phyloP scores from a whole-genome alignment of 202 grass and related monocot genomes.

The Tripidium arundinaceum region DNA sequence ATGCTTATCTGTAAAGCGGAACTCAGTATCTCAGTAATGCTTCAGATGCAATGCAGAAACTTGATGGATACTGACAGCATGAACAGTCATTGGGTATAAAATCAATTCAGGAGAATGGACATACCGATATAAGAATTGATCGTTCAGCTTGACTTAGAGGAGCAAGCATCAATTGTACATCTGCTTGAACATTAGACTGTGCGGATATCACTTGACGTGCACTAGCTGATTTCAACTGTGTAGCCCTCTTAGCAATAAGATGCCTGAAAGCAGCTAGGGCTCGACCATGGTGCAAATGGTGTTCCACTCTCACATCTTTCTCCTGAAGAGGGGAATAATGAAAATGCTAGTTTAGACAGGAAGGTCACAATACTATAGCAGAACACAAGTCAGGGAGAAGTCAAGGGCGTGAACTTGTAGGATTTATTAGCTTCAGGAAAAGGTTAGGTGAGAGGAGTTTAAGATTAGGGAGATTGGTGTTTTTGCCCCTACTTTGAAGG shows the following conservation, averaged over 20 bases:
- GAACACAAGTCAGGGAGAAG: neutral
- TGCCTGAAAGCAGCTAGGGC: slow-evolving; percentile 84
- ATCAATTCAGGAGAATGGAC: slow-evolving; percentile 31
- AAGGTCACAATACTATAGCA: neutral
- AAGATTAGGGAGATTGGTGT: neutral
- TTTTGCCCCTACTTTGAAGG: neutral
- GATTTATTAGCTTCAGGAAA: slow-evolving; percentile 24
- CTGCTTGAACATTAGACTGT: slow-evolving; percentile 70
- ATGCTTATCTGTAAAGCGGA: neutral
- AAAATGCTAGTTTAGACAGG: slow-evolving; percentile 2
- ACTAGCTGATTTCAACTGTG: slow-evolving; percentile 70
- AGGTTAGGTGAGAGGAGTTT: neutral
- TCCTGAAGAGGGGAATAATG: slow-evolving; percentile 50
- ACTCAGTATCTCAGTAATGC: neutral
- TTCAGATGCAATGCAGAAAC: neutral
- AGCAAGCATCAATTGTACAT: slow-evolving; percentile 75
- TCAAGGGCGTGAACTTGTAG: neutral
- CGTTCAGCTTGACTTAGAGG: slow-evolving; percentile 81
- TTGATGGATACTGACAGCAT: no score
- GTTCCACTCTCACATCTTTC: slow-evolving; percentile 83
- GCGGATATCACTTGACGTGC: slow-evolving; percentile 52
- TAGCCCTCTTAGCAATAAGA: slow-evolving; percentile 79
- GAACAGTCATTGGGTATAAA: neutral
- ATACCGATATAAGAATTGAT: slow-evolving; percentile 82
- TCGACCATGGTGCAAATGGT: slow-evolving; percentile 87